Evolutionary conservation across 148 eudicot species (phyloP), one percentile per base, ranked within the genome.

Genomic region (Amaranthus hypochondriacus): DNA sequence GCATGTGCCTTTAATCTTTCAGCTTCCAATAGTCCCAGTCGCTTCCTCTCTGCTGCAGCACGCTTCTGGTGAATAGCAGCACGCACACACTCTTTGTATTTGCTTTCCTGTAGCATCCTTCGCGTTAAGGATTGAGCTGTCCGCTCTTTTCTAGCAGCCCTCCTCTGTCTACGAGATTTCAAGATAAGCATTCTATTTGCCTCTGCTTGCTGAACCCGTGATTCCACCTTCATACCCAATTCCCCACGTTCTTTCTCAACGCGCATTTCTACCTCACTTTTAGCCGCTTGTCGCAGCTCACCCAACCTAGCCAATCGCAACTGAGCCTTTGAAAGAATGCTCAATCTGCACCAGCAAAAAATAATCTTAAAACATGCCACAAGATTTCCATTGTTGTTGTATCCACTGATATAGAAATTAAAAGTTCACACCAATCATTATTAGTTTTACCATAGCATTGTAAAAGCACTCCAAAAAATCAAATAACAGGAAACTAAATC

Each of bases 241-340:
- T 96, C 97, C 65, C 83, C 97, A 53, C 92, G 82, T 80, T 90
- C 86, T 81, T 85, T 86, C 78, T 82, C 81, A 59, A 81, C 86
- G 53, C 96, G 94, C 86, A 84, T 83, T 84, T 92, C 89, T 71
- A 82, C 91, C 67, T 83, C 88, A 63, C 81, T 84, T 89, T 87
- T 92, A 54, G 97, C 97, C 50, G 97, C 97, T 84, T 89, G 96
- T 73, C 99, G 86, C 82, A 86, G 69, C 73, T 96, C 96, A 86
- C 89, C 92, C 79, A 96, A 76, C 88, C 84, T 92, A 64, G 97
- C 93, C 74, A 96, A 84, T 56, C 99, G 99, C 90, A 75, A 89
- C 80, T 81, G 96, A 75, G 96, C 89, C 76, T 90, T 82, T 21
- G 88, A 88, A 72, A 90, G 77, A 74, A 90, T 86, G 85, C 90